phyloP scores from a whole-genome alignment of 768 basidiomycete species.

The Trametes cubensis region DNA sequence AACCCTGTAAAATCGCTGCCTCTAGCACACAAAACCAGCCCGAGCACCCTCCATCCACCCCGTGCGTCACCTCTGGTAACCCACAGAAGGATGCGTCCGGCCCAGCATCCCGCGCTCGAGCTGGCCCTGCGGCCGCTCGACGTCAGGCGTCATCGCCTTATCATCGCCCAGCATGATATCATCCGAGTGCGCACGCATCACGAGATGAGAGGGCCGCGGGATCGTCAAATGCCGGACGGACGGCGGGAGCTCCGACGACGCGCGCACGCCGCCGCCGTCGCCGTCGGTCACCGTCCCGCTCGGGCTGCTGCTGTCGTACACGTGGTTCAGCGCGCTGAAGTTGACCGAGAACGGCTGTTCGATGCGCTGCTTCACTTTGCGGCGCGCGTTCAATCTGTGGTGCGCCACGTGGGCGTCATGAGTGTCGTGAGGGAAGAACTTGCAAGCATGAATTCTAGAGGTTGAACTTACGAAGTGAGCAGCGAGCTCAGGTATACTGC shows the following conservation, averaged over 20 bases:
- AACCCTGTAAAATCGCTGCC: no score
- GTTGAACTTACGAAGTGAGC: slow-evolving; percentile 4
- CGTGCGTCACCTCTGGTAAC: background rate
- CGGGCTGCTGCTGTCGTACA: background rate
- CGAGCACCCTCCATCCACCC: no score
- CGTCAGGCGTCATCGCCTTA: slow-evolving; percentile 7
- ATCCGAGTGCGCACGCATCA: background rate
- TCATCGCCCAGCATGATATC: background rate
- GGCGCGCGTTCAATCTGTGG: background rate
- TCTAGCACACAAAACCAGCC: no score
- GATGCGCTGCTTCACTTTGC: slow-evolving; percentile 1
- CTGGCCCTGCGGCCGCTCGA: slow-evolving; percentile 8
- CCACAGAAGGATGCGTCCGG: background rate
- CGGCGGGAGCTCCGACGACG: background rate
- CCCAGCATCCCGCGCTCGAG: background rate
- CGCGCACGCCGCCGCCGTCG: background rate
- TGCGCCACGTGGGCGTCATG: background rate
- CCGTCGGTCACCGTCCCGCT: no score
- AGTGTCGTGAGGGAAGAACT: background rate
- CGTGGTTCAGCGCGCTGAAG: slow-evolving; percentile 8
- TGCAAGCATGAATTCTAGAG: background rate
- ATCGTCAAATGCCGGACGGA: no score
- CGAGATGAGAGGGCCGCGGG: background rate
- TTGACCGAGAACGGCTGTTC: slow-evolving; percentile 8
- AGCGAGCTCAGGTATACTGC: slow-evolving; percentile 13